These are phyloP conservation scores for Fusarium sp. DNA, from an alignment of 2,329 filamentous ascomycete species.

Conservation along the genomic window DNA sequence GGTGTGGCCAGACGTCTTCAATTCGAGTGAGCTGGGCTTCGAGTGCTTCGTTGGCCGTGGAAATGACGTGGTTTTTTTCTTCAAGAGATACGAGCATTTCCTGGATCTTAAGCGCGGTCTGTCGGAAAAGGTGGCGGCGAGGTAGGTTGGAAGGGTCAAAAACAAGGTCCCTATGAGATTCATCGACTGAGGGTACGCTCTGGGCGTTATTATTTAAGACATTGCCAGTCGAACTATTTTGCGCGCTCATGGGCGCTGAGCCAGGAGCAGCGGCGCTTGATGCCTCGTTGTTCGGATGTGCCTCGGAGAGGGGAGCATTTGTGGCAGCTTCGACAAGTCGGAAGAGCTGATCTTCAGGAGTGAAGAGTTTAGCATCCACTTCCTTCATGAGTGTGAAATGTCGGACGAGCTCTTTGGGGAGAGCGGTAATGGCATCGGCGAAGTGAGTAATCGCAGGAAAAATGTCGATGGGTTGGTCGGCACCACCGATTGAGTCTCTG, in stretches of 20 bases:
- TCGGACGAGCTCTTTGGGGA: slow-evolving; percentile 93
- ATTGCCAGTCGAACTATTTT: slow-evolving; percentile 61
- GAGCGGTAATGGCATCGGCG: slow-evolving; percentile 89
- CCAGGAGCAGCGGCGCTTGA: slow-evolving; percentile 57
- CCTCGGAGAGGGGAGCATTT: slow-evolving; percentile 62
- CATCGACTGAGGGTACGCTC: slow-evolving; percentile 57
- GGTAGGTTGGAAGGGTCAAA: slow-evolving; percentile 71
- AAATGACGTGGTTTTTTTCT: slow-evolving; percentile 97
- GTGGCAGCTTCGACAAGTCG: slow-evolving; percentile 77
- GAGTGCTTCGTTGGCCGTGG: slow-evolving; percentile 90
- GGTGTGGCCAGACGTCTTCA: slow-evolving; percentile 86
- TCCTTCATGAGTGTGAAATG: slow-evolving; percentile 97
- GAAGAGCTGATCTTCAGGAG: slow-evolving; percentile 84
- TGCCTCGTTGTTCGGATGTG: slow-evolving; percentile 59
- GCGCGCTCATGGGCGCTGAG: slow-evolving; percentile 63
- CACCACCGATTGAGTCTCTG: slow-evolving; percentile 61
- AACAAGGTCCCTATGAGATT: slow-evolving; percentile 58
- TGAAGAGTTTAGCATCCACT: slow-evolving; percentile 96
- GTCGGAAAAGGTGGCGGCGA: slow-evolving; percentile 80
- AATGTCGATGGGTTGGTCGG: slow-evolving; percentile 73
- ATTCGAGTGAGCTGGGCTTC: slow-evolving; percentile 86
- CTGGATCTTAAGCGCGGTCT: slow-evolving; percentile 81
- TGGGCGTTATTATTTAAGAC: slow-evolving; percentile 53
- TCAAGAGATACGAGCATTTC: slow-evolving; percentile 92
- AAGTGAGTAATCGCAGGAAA: slow-evolving; percentile 79